A percentile compares a stretch with the other conserved stretches of the same genome.
These are phyloP conservation scores for Limtongia smithiae DNA, from an alignment of 805 yeast species.

Conservation along the genomic window DNA sequence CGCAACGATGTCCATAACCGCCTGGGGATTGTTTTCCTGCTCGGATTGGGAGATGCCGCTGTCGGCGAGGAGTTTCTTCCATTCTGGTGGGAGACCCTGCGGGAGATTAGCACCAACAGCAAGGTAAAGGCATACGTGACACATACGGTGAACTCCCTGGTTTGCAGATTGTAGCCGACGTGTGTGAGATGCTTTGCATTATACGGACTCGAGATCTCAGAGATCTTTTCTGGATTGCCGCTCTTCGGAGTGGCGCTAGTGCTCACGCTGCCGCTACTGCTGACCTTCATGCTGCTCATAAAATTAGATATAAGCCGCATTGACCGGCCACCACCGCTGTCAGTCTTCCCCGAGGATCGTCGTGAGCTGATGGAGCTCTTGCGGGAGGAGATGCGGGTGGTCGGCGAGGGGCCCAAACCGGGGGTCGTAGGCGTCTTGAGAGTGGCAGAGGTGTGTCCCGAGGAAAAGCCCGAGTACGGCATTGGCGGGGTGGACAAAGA, in stretches of 20 bases:
- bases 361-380: constrained; percentile 3
- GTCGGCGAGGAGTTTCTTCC: constrained; percentile 71
- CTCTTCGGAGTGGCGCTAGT: background rate
- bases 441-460: background rate
- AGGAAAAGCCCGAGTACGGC: constrained; percentile 1
- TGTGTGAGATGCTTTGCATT: constrained; percentile 87
- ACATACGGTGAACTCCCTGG: constrained; percentile 57
- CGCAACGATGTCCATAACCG: constrained; percentile 79
- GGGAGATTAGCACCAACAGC: background rate
- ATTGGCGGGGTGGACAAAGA: constrained; percentile 13
- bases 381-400: background rate
- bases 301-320: background rate
- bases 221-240: no score
- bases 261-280: background rate
- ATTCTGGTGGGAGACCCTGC: constrained; percentile 75
- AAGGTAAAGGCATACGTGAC: background rate
- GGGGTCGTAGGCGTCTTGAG: no score
- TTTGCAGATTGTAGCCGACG: constrained; percentile 70
- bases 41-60: constrained; percentile 76
- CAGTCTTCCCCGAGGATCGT: constrained; percentile 6
- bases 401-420: background rate
- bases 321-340: constrained; percentile 1
- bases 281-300: background rate
- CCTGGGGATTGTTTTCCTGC: constrained; percentile 79
- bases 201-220: constrained; percentile 80